phyloP scores from a whole-genome alignment of 2,329 filamentous ascomycete species.

The Pyrenochaeta sp. region DNA sequence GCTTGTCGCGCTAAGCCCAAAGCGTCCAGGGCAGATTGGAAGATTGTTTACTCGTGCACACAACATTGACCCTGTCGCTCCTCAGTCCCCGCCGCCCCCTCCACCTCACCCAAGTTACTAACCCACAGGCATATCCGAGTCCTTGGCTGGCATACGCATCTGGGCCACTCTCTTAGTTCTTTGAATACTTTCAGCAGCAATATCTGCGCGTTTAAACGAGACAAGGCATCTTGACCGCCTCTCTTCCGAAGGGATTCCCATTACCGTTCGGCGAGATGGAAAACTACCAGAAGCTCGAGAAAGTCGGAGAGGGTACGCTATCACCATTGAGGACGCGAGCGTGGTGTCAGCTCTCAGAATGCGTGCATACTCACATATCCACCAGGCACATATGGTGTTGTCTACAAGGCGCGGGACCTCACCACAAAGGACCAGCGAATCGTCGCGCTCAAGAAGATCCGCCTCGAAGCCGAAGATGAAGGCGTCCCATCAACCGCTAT shows the following conservation, averaged over 20 bases:
- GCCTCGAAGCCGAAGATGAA: constrained; percentile 93
- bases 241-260: constrained; percentile 25
- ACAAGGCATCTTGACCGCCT: constrained; percentile 28
- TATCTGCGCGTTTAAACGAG: background rate
- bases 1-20: constrained; percentile 29
- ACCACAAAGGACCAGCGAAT: constrained; percentile 79
- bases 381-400: constrained; percentile 89
- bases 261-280: constrained; percentile 68
- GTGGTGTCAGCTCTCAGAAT: background rate
- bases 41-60: constrained; percentile 35
- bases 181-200: constrained; percentile 3
- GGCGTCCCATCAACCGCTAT: constrained; percentile 93
- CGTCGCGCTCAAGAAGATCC: constrained; percentile 94
- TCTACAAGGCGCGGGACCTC: constrained; percentile 92
- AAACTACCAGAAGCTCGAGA: constrained; percentile 96
- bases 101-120: constrained; percentile 27
- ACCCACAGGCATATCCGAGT: constrained; percentile 31
- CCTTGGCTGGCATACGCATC: background rate
- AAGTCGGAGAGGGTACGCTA: constrained; percentile 85
- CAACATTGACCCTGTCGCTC: constrained; percentile 25
- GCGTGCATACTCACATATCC: constrained; percentile 11
- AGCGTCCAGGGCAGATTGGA: constrained; percentile 12
- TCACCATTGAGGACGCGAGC: background rate
- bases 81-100: constrained; percentile 18
- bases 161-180: background rate